phyloP scores from a whole-genome alignment of 2,329 filamentous ascomycete genomes.

The Colletotrichum eleusines region DNA sequence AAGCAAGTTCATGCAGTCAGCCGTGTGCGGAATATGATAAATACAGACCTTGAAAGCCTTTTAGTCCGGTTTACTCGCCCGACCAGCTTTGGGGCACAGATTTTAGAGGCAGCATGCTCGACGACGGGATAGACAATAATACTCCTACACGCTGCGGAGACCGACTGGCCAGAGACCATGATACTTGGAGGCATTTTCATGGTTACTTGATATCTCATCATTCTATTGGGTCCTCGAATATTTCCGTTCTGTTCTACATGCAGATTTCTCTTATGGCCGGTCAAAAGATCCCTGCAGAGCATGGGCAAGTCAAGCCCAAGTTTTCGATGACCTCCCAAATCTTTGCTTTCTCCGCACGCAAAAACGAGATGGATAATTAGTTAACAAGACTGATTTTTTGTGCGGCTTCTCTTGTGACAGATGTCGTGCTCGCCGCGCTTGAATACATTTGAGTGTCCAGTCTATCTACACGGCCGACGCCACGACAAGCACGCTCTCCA shows the following conservation, averaged over 20 bases:
- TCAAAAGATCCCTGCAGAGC: slow-evolving; percentile 4
- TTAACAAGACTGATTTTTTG: slow-evolving; percentile 18
- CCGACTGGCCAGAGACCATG: not conserved
- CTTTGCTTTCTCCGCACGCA: slow-evolving; percentile 15
- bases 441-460: slow-evolving; percentile 8
- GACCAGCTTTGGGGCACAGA: not conserved
- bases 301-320: not conserved
- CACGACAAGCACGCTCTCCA: not conserved
- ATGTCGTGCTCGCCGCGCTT: slow-evolving; percentile 21
- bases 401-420: slow-evolving; percentile 8
- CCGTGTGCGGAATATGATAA: no score
- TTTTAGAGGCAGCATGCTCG: not conserved
- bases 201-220: not conserved
- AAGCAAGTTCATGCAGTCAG: not conserved
- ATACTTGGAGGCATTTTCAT: not conserved
- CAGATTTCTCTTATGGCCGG: not conserved
- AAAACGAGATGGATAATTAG: not conserved
- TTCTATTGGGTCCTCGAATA: not conserved
- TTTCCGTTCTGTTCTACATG: slow-evolving; percentile 2
- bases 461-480: not conserved
- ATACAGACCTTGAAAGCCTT: no score
- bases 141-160: slow-evolving; percentile 15
- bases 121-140: slow-evolving; percentile 2
- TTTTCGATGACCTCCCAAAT: not conserved
- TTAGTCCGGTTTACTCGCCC: no score